phyloP scores from a whole-genome alignment of 2,329 filamentous ascomycete genomes.

The Aspergillus puulaauensis region DNA sequence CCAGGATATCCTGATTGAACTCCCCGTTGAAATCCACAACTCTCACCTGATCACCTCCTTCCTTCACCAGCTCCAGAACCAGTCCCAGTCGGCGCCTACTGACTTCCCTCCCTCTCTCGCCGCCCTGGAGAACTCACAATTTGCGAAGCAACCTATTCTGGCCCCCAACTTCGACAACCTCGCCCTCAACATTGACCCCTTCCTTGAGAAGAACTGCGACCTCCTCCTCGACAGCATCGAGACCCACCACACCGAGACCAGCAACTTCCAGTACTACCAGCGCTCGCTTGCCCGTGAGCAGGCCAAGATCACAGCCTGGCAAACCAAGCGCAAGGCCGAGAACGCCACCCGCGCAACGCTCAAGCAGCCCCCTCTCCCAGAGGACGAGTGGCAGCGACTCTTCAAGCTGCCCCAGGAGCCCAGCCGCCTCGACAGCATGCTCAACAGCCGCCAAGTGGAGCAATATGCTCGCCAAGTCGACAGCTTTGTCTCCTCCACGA shows the following conservation, averaged over 20 bases:
- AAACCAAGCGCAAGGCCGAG: slow-evolving; percentile 93
- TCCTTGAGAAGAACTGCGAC: slow-evolving; percentile 97
- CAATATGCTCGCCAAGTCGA: slow-evolving; percentile 98
- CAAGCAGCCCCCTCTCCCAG: slow-evolving; percentile 84
- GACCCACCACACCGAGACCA: slow-evolving; percentile 95
- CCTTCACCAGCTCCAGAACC: slow-evolving; percentile 82
- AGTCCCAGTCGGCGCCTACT: slow-evolving; percentile 65
- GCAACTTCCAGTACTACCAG: slow-evolving; percentile 99
- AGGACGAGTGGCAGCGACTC: slow-evolving; percentile 96
- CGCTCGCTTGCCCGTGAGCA: slow-evolving; percentile 91
- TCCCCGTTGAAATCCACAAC: slow-evolving; percentile 90
- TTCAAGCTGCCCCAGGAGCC: slow-evolving; percentile 98
- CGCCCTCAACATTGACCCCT: slow-evolving; percentile 92
- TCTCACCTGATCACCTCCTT: slow-evolving; percentile 94
- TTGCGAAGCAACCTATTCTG: slow-evolving; percentile 62
- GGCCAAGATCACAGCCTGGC: slow-evolving; percentile 94
- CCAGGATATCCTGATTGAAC: slow-evolving; percentile 88
- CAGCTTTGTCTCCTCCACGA: slow-evolving; percentile 88
- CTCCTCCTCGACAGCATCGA: slow-evolving; percentile 95
- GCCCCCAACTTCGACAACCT: slow-evolving; percentile 87
- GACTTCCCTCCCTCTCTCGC: slow-evolving; percentile 76
- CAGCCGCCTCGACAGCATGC: slow-evolving; percentile 85
- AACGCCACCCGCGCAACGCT: slow-evolving; percentile 80
- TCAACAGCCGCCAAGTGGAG: slow-evolving; percentile 94
- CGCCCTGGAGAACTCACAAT: slow-evolving; percentile 68